Percentiles rank a stretch among this genome's conserved stretches.
These are phyloP conservation scores for Phytophthora rubi DNA, from an alignment of 352 stramenopile genomes.

Conservation along the genomic window DNA sequence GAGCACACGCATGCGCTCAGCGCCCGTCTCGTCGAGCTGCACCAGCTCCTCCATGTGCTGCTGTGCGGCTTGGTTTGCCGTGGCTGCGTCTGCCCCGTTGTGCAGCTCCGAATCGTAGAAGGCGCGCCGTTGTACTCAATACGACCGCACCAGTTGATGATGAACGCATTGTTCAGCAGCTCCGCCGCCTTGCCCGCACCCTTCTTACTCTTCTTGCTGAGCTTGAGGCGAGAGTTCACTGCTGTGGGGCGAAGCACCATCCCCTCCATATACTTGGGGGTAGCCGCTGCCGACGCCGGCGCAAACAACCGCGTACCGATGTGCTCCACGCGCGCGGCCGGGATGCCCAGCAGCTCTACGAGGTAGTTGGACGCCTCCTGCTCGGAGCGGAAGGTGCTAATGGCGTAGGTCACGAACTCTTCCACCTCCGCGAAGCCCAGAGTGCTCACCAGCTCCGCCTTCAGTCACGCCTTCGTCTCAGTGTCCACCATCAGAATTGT, in stretches of 20 bases:
- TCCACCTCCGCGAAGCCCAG: constrained; percentile 77
- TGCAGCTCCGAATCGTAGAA: constrained; percentile 66
- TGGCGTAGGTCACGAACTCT: constrained; percentile 68
- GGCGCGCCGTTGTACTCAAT: constrained; percentile 68
- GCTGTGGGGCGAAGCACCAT: constrained; percentile 47
- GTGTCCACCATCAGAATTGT: constrained; percentile 31
- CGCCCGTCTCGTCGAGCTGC: constrained; percentile 50
- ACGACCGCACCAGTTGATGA: constrained; percentile 78
- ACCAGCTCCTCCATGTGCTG: constrained; percentile 68
- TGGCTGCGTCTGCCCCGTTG: constrained; percentile 50
- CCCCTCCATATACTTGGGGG: constrained; percentile 13
- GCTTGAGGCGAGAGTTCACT: constrained; percentile 60
- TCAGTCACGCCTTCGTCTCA: constrained; percentile 57
- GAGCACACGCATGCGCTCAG: constrained; percentile 50
- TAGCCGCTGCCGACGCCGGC: constrained; percentile 4
- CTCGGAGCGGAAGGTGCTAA: constrained; percentile 49
- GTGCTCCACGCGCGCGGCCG: constrained; percentile 44
- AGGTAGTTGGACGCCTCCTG: constrained; percentile 64
- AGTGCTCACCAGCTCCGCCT: constrained; percentile 58
- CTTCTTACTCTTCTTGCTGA: constrained; percentile 51
- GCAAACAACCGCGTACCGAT: constrained; percentile 62
- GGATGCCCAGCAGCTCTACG: constrained; percentile 70
- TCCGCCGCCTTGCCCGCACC: constrained; percentile 23
- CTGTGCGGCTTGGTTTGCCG: constrained; percentile 42
- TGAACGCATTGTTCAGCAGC: constrained; percentile 56